Conservation (phyloP, 768 basidiomycete species). For the Mycena maculata region DNA sequence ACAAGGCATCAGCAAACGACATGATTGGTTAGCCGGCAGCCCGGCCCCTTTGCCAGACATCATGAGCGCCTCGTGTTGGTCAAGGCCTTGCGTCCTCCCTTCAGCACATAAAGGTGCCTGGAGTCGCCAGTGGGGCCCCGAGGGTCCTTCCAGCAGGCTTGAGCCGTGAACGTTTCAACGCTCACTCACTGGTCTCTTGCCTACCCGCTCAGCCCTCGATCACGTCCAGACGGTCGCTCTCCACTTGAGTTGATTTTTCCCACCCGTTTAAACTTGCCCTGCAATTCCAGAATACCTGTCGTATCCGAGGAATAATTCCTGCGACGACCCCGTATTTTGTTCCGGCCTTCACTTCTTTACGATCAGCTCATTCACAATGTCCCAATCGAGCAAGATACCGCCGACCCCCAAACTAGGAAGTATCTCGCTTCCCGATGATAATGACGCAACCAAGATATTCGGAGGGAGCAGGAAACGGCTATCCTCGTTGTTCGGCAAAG, state of each 20-base stretch:
- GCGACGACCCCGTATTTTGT: constrained; percentile 9
- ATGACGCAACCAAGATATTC: constrained; percentile 27
- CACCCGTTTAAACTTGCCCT: constrained; percentile 5
- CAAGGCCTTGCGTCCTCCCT: constrained; percentile 38
- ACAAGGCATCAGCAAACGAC: constrained; percentile 30
- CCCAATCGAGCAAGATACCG: constrained; percentile 30
- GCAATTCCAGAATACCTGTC: constrained; percentile 1
- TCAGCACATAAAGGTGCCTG: constrained; percentile 38
- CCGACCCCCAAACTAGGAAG: constrained; percentile 35
- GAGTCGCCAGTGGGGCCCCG: constrained; percentile 31
- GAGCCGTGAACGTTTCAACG: constrained; percentile 10
- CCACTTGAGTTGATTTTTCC: not conserved
- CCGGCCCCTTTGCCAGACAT: constrained; percentile 31
- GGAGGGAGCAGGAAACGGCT: constrained; percentile 29
- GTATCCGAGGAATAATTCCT: constrained; percentile 22
- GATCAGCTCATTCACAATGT: constrained; percentile 30
- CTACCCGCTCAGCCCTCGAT: constrained; percentile 16
- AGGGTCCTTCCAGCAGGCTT: constrained; percentile 30
- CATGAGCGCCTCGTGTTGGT: constrained; percentile 37
- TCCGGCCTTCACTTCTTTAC: constrained; percentile 25
- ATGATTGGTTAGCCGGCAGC: constrained; percentile 31
- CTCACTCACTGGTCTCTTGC: constrained; percentile 17
- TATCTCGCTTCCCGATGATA: constrained; percentile 34
- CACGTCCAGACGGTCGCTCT: constrained; percentile 6
- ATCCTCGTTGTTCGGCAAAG: constrained; percentile 32